Conservation (phyloP, 495 filamentous ascomycete species). For the Apiosordaria backusii region DNA sequence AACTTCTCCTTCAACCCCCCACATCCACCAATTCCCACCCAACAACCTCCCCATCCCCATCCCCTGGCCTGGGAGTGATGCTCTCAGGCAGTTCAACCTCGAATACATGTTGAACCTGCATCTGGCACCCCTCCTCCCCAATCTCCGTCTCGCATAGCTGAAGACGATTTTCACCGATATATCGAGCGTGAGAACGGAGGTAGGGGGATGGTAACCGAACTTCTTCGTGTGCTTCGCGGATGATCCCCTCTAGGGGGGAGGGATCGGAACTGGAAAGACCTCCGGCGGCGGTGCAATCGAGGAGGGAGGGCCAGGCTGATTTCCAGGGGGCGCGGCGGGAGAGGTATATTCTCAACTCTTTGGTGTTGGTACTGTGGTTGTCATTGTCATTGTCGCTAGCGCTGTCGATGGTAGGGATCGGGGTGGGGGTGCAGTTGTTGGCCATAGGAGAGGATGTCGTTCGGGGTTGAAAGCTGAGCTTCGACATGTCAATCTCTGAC, state of each 20-base stretch:
- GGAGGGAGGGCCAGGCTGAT: neutral
- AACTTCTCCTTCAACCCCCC: neutral
- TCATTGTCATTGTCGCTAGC: too few relatives aligned
- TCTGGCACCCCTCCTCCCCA: conserved; percentile 6
- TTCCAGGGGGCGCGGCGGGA: neutral
- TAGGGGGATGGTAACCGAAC: neutral
- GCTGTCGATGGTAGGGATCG: too few relatives aligned
- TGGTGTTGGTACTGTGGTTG: too few relatives aligned
- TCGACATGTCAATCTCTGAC: neutral
- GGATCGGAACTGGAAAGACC: neutral
- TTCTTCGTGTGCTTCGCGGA: neutral
- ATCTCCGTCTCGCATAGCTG: neutral
- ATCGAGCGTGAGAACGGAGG: neutral
- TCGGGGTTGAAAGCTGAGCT: neutral
- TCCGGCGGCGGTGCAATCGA: conserved; percentile 1
- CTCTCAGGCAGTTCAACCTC: conserved; percentile 1
- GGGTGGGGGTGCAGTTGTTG: neutral
- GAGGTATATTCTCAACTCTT: neutral
- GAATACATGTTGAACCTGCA: conserved; percentile 2
- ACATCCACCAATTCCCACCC: neutral
- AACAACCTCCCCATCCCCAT: neutral
- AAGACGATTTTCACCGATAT: neutral
- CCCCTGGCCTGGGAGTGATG: neutral
- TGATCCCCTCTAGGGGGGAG: neutral
- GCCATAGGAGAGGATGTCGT: neutral